These are phyloP conservation scores for Macadamia tetraphylla DNA, from an alignment of 164 flowering plant species.

Conservation along the genomic window DNA sequence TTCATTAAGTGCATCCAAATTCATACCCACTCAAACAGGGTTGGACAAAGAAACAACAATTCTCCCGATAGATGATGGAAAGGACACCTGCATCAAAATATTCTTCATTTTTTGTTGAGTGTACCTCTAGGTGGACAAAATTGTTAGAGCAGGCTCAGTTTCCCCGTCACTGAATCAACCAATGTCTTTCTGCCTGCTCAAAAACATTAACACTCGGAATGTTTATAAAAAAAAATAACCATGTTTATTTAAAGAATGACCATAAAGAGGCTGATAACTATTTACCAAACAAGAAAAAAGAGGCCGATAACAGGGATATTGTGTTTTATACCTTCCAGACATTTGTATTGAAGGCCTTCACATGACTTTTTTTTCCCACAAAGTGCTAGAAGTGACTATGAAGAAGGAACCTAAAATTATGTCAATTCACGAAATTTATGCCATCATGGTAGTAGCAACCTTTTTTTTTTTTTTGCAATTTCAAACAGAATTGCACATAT, in stretches of 20 bases:
- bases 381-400: no score
- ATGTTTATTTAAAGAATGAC: not conserved
- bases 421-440: no score
- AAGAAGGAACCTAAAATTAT: no score
- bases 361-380: no score
- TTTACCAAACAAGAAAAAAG: not conserved
- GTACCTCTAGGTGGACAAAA: not conserved
- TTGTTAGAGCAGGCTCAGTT: conserved; percentile 48
- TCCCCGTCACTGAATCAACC: conserved; percentile 70
- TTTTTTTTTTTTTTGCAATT: no score
- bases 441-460: no score
- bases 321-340: not conserved
- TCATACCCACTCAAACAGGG: not conserved
- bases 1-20: not conserved
- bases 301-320: not conserved
- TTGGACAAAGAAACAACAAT: not conserved
- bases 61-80: not conserved
- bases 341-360: not conserved
- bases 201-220: not conserved
- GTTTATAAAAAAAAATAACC: not conserved
- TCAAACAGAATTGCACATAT: no score
- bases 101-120: no score
- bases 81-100: not conserved
- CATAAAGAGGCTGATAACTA: not conserved
- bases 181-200: conserved; percentile 49